Percentiles rank a stretch among this genome's conserved stretches.
Evolutionary conservation across 148 eudicot genomes (phyloP).

Genomic region (Hydrangea macrophylla): DNA sequence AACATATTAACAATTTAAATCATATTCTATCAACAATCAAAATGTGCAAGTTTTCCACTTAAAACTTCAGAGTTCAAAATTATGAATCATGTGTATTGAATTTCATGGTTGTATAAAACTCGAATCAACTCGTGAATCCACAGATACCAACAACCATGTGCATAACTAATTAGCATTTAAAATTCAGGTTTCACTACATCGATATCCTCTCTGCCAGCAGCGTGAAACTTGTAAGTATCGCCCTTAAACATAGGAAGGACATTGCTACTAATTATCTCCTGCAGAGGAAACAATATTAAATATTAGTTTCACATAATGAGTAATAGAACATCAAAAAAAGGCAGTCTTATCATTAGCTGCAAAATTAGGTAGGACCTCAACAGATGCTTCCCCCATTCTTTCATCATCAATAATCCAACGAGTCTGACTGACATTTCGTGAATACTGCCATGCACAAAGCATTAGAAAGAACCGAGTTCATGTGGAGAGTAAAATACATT

Average conservation of each 20-base stretch:
- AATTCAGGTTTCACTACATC: constrained; percentile 60
- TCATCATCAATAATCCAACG: constrained; percentile 98
- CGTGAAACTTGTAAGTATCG: constrained; percentile 93
- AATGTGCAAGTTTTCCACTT: no score
- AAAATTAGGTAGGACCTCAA: constrained; percentile 54
- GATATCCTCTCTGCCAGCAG: constrained; percentile 99
- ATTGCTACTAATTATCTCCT: constrained; percentile 77
- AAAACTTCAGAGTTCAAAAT: no score
- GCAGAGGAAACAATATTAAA: constrained; percentile 18
- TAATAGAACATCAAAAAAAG: neutral
- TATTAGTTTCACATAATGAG: neutral
- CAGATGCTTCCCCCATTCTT: constrained; percentile 96
- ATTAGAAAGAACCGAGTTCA: constrained; percentile 10
- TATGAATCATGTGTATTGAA: no score
- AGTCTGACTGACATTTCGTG: constrained; percentile 92
- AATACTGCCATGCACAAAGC: constrained; percentile 51
- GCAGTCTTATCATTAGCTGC: constrained; percentile 8
- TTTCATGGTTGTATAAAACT: no score
- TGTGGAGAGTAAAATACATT: neutral
- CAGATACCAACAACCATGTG: no score
- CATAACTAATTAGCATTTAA: constrained; percentile 3
- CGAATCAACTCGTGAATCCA: no score
- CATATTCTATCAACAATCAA: no score
- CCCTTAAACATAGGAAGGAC: constrained; percentile 73
- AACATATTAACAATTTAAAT: no score